Evolutionary conservation across 768 basidiomycete species (phyloP).

Genomic region (Boletus edulis): DNA sequence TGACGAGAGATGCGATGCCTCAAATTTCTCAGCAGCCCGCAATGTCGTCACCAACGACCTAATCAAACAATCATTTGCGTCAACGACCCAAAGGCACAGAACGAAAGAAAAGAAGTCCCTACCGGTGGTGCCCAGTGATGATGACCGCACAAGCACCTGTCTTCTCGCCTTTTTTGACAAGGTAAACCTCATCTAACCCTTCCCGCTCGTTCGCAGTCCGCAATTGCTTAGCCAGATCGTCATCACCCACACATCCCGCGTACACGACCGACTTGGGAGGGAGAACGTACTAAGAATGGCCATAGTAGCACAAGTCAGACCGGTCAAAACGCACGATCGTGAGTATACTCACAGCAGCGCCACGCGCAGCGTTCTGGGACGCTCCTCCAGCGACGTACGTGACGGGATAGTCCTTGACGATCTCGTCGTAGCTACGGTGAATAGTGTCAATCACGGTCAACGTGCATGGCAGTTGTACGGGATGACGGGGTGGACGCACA

Average conservation of each 20-base stretch:
- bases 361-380: slow-evolving; percentile 94
- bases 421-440: slow-evolving; percentile 75
- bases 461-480: neutral
- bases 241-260: slow-evolving; percentile 91
- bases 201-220: slow-evolving; percentile 89
- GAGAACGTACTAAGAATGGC: slow-evolving; percentile 70
- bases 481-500: slow-evolving; percentile 45
- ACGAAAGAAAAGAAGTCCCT: slow-evolving; percentile 12
- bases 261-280: slow-evolving; percentile 88
- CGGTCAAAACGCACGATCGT: neutral
- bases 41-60: slow-evolving; percentile 94
- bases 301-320: neutral
- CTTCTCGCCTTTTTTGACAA: slow-evolving; percentile 80
- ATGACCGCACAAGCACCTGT: slow-evolving; percentile 97
- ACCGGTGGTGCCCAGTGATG: slow-evolving; percentile 92
- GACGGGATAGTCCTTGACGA: slow-evolving; percentile 70
- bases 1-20: slow-evolving; percentile 73
- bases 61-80: neutral
- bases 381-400: slow-evolving; percentile 97
- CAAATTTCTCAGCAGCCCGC: slow-evolving; percentile 88
- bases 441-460: neutral
- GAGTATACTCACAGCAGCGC: slow-evolving; percentile 74
- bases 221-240: slow-evolving; percentile 87
- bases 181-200: slow-evolving; percentile 85
- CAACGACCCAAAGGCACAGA: neutral